These are phyloP conservation scores for Chamaenerion angustifolium DNA, from an alignment of 345 rosid genomes.

Conservation along the genomic window DNA sequence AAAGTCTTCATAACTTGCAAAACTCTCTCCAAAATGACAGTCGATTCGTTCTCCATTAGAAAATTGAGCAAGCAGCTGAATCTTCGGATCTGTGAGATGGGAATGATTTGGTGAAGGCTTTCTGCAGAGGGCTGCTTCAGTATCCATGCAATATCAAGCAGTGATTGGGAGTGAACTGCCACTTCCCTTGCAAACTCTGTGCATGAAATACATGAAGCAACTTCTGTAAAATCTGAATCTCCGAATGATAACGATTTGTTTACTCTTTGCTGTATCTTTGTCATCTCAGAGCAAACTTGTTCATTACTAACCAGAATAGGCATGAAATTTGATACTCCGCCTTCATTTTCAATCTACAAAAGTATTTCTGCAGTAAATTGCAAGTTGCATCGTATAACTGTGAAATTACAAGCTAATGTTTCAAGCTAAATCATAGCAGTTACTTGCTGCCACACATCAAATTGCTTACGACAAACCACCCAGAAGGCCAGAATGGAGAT, in stretches of 20 bases:
- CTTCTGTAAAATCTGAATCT: slow-evolving; percentile 11
- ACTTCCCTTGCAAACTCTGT: slow-evolving; percentile 30
- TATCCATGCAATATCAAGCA: slow-evolving; percentile 81
- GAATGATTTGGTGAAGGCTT: slow-evolving; percentile 19
- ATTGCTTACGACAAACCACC: too few species aligned
- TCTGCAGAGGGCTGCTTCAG: slow-evolving; percentile 52
- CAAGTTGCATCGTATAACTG: not conserved
- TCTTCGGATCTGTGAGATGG: slow-evolving; percentile 55
- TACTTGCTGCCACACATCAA: too few species aligned
- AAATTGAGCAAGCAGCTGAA: slow-evolving; percentile 39
- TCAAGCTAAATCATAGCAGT: too few species aligned
- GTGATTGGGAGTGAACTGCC: slow-evolving; percentile 38
- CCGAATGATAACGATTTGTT: slow-evolving; percentile 17
- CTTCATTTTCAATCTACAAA: slow-evolving; percentile 74
- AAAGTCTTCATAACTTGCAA: slow-evolving; percentile 34
- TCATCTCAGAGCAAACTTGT: slow-evolving; percentile 69
- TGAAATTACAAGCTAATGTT: too few species aligned
- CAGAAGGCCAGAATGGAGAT: too few species aligned
- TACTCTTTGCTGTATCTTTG: slow-evolving; percentile 43
- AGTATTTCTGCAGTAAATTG: not conserved
- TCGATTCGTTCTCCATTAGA: slow-evolving; percentile 40
- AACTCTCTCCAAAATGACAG: slow-evolving; percentile 39
- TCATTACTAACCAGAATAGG: slow-evolving; percentile 62
- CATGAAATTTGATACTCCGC: slow-evolving; percentile 82
- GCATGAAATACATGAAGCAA: slow-evolving; percentile 22